Base-by-base conservation (phyloP, 805 yeast species). In the Yarrowia sp. region DNA sequence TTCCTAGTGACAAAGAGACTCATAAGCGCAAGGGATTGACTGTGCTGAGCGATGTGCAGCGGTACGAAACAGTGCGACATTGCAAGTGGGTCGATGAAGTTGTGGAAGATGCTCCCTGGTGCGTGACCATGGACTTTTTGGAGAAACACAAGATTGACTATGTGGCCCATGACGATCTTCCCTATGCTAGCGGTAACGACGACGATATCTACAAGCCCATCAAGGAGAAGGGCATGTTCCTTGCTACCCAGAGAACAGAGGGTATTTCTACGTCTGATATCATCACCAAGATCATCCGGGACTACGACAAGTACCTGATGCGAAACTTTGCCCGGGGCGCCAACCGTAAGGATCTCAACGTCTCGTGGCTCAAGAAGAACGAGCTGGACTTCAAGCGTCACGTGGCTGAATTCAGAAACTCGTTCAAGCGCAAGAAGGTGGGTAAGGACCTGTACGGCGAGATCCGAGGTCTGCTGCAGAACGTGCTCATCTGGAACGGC, bases 1-100 rank as follows among this genome's bases (percentile, higher is more conserved):
- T 94, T 22, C 98, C 98, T 15, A 87, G 90, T 61, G 99, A 95
- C 77, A 83, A 85, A 65, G 92, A 91, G 74, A 94, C 98, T 1
- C 98, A 95, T 80, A 89, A 88, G 73, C 83, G 93, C 71, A 95
- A 95, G 77, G 99, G 99, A 1, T 80, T 95, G 72, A 95, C 99
- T 0, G 99, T 95, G 5, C 82, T 95, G 70, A 85, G 90, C 1
- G 98, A 93, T 76, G 81, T 85, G 71, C 98, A 94, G 77, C 86
- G 99, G 70, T 87, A 89, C 73, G 98, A 94, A 72, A 89, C 97
- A n/a, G 81, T 95, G 70, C 85, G 85, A 70, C 99, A 95, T 79
- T 95, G 99, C 79, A 87, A 83, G 74, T 95, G 99, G 99, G 99
- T 95, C 32, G 98, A 95, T 77, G 98, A 95, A 78, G 98, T 95